Percentiles rank a stretch among this genome's conserved stretches.
Evolutionary conservation across 441 rosid species (phyloP).

Genomic region (Adansonia grandidieri): DNA sequence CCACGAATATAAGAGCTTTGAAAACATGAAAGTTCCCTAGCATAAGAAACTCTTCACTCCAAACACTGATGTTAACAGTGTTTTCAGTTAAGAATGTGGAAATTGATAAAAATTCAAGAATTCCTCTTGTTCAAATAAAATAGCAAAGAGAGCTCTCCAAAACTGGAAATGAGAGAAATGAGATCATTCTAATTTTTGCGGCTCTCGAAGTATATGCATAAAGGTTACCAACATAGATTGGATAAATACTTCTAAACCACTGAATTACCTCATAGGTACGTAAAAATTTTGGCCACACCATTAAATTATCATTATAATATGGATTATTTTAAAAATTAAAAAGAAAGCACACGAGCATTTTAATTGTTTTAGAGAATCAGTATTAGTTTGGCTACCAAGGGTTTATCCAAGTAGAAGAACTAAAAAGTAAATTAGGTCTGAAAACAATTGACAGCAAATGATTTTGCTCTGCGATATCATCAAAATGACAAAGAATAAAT

Average conservation of each 20-base stretch:
- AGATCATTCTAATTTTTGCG: neutral
- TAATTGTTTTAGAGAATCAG: neutral
- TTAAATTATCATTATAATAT: neutral
- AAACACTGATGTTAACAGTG: neutral
- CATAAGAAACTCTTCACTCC: neutral
- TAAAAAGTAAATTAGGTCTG: neutral
- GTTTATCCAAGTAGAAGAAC: neutral
- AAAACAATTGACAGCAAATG: too few species aligned
- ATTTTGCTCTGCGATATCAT: neutral
- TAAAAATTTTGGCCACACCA: neutral
- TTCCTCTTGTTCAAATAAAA: neutral
- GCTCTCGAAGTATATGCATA: neutral
- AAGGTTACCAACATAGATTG: neutral
- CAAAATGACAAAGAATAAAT: neutral
- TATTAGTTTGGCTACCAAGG: neutral
- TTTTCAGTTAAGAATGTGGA: neutral
- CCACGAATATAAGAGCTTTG: neutral
- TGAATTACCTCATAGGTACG: neutral
- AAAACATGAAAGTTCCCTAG: neutral
- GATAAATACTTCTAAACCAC: neutral
- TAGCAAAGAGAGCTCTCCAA: neutral
- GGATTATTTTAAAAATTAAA: neutral
- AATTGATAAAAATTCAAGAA: neutral
- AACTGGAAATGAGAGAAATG: neutral
- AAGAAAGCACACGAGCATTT: neutral